Conservation (phyloP, 2,329 filamentous ascomycete genomes). For the Chalara sp. region DNA sequence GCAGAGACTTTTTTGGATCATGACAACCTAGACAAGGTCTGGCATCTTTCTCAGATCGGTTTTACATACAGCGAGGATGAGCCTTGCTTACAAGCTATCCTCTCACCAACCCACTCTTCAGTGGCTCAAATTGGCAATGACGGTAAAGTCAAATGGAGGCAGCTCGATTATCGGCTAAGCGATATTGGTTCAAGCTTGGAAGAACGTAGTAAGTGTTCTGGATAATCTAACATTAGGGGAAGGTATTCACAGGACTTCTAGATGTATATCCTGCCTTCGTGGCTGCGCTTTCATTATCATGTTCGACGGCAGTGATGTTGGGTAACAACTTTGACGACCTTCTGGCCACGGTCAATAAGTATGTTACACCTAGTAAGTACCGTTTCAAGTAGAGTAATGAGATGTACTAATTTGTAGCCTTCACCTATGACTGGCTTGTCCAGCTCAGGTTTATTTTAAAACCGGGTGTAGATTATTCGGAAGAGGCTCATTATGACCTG, state of each 20-base stretch:
- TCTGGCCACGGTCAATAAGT: constrained; percentile 50
- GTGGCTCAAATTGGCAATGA: constrained; percentile 52
- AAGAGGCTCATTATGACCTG: constrained; percentile 64
- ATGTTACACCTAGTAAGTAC: constrained; percentile 20
- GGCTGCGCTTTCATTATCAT: constrained; percentile 51
- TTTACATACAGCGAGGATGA: constrained; percentile 64
- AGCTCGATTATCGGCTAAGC: constrained; percentile 41
- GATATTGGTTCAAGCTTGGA: constrained; percentile 42
- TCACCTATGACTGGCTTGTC: constrained; percentile 55
- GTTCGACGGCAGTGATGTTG: constrained; percentile 39
- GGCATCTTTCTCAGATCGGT: constrained; percentile 68
- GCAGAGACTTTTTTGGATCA: constrained; percentile 57
- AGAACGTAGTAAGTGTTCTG: constrained; percentile 33
- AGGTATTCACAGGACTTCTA: constrained; percentile 18
- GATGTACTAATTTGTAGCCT: constrained; percentile 35
- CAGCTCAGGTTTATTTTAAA: constrained; percentile 65
- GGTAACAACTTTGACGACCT: constrained; percentile 61
- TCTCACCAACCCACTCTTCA: constrained; percentile 55
- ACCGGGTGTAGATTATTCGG: constrained; percentile 73
- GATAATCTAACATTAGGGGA: no score
- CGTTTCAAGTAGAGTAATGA: neutral
- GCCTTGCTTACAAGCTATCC: constrained; percentile 55
- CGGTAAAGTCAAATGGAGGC: constrained; percentile 52
- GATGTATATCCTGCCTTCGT: constrained; percentile 51
- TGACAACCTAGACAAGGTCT: constrained; percentile 57